Evolutionary conservation across 2,329 filamentous ascomycete genomes (phyloP).

Genomic region (Paracamarosporium sp.): DNA sequence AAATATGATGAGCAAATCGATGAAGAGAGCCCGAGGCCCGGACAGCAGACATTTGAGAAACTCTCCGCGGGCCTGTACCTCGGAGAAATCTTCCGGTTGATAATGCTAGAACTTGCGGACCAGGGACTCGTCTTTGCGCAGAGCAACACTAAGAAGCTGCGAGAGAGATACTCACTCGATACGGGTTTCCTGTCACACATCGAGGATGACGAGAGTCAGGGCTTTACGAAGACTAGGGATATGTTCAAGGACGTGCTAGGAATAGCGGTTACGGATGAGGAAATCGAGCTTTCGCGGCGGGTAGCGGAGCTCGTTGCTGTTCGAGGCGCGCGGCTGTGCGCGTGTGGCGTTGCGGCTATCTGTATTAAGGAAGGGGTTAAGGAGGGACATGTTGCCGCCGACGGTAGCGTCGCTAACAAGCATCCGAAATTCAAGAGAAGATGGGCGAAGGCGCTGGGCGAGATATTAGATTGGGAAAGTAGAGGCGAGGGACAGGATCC

Average conservation of each 20-base stretch:
- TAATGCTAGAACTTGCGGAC: conserved; percentile 65
- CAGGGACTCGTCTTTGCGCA: conserved; percentile 78
- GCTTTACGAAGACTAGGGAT: conserved; percentile 23
- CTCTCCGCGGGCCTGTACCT: conserved; percentile 55
- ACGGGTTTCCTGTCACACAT: conserved; percentile 88
- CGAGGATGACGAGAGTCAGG: conserved; percentile 64
- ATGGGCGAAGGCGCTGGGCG: conserved; percentile 49
- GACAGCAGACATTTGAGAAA: conserved; percentile 55
- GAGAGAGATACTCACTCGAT: conserved; percentile 83
- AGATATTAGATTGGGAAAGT: conserved; percentile 46
- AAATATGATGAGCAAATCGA: conserved; percentile 62
- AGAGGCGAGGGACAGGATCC: conserved; percentile 33
- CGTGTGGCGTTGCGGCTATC: conserved; percentile 48
- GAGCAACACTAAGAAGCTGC: conserved; percentile 61
- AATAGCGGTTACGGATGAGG: conserved; percentile 26
- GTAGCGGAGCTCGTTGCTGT: conserved; percentile 42
- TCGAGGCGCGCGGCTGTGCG: conserved; percentile 44
- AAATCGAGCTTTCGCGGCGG: conserved; percentile 34
- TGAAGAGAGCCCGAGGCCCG: conserved; percentile 52
- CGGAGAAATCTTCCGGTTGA: conserved; percentile 53
- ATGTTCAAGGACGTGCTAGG: conserved; percentile 30
- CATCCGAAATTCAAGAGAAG: conserved; percentile 50
- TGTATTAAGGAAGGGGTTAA: conserved; percentile 40
- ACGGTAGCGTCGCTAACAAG: conserved; percentile 50
- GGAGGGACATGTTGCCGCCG: conserved; percentile 46